Conservation (phyloP, 108 stramenopile species). For the Discostella pseudostelligera region DNA sequence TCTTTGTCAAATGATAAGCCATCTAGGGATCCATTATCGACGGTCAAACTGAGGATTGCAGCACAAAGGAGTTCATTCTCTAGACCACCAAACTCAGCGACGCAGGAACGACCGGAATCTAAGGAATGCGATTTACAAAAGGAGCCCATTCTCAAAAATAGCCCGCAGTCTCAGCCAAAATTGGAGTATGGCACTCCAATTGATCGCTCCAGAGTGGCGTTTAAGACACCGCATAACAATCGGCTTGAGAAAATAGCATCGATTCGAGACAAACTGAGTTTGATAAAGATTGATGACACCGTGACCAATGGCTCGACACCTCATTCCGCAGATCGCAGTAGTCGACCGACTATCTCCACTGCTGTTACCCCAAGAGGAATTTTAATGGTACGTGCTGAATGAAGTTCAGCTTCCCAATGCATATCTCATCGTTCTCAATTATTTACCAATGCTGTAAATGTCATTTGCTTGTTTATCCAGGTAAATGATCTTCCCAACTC, state of each 20-base stretch:
- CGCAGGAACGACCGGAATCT: not conserved
- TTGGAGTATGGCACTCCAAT: not conserved
- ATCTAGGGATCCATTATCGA: not conserved
- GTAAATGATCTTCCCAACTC: conserved; percentile 7
- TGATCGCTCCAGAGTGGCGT: not conserved
- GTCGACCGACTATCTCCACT: not conserved
- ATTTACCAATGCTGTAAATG: not conserved
- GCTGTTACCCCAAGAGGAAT: not conserved
- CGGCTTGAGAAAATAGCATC: conserved; percentile 6
- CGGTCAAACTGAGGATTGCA: too few species aligned
- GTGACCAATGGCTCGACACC: not conserved
- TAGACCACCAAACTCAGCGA: not conserved
- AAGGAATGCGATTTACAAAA: not conserved
- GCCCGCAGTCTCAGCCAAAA: not conserved
- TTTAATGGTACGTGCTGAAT: not conserved
- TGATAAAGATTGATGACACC: not conserved
- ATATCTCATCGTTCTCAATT: not conserved
- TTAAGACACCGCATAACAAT: conserved; percentile 9
- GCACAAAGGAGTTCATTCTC: not conserved
- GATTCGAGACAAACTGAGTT: conserved; percentile 6
- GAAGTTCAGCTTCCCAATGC: too few species aligned
- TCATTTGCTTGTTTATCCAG: too few species aligned
- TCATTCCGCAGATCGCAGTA: not conserved
- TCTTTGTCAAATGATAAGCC: not conserved
- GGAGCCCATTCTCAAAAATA: not conserved